Evolutionary conservation across 2,329 filamentous ascomycete species (phyloP), one percentile per base, ranked within the genome.

Genomic region (Furcasterigmium furcatum): DNA sequence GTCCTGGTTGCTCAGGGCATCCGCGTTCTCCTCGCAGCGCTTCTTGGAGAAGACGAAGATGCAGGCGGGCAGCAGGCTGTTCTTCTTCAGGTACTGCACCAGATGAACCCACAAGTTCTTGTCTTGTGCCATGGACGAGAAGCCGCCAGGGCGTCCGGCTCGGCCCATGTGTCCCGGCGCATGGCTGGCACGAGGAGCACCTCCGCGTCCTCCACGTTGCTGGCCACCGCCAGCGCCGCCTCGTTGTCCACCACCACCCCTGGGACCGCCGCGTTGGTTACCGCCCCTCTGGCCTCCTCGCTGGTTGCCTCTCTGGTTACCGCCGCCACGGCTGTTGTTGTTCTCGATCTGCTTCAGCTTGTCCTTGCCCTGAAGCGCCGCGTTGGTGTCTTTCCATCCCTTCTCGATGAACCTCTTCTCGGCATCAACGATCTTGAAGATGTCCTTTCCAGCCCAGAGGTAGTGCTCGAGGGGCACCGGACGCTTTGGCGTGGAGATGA

Each of bases 21-120:
- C 90, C 1, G 94, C 94, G 62, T 97, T 99, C 61, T 97, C 91
- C 65, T 99, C 94, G 58, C 94, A 97, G 43, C 94, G 79, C 67
- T 94, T 96, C 71, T 97, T 99, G 3, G 94, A 99, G 66, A 99
- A 99, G 46, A 99, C 92, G 61, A 99, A 99, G 54, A 99, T 95
- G 63, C 92, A 97, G 9, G 88, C 90, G 1, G 94, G 94, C 4
- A 99, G 79, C 4, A 99, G 76, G 41, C 82, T 89, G 43, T 91
- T 82, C 64, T 95, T 96, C 57, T 85, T 88, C 44, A 99, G 75
- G 65, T 89, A 91, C 58, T 95, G 89, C 3, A 99, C 91, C 32
- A 99, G 79, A 59, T 96, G 89, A 29, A 97, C 92, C 94, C 94
- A 99, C 8, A 96, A 78, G 51, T 91, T 97, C 63, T 91, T 91